Evolutionary conservation across 305 asterid genomes (phyloP).

Genomic region (Salvia sclarea): DNA sequence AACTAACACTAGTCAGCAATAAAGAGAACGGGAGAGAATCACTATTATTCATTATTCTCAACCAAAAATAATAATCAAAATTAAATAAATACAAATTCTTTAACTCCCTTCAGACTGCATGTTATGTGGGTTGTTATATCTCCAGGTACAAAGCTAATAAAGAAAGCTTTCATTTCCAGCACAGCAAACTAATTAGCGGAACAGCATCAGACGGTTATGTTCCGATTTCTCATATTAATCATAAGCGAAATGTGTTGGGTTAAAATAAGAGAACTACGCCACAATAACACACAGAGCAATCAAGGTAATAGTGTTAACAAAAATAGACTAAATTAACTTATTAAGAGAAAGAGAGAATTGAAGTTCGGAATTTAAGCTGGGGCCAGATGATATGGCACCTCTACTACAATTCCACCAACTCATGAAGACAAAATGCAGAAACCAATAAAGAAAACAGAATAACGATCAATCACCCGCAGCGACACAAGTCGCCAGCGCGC

Average conservation of each 20-base stretch:
- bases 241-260: slow-evolving; percentile 1
- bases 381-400: slow-evolving; percentile 2
- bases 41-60: neutral
- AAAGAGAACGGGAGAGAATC: neutral
- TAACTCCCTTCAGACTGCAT: neutral
- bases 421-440: slow-evolving; percentile 9
- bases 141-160: slow-evolving; percentile 10
- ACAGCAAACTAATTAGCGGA: neutral
- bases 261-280: neutral
- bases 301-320: too few relatives aligned
- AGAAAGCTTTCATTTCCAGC: neutral
- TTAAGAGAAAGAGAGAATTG: neutral
- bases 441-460: neutral
- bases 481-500: slow-evolving; percentile 3
- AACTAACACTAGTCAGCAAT: neutral
- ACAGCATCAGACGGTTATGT: slow-evolving; percentile 18
- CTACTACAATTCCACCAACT: slow-evolving; percentile 19
- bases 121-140: slow-evolving; percentile 3
- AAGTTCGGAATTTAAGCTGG: neutral
- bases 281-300: slow-evolving; percentile 3
- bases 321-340: slow-evolving; percentile 3
- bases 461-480: slow-evolving; percentile 14
- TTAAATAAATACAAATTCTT: neutral
- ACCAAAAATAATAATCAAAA: neutral
- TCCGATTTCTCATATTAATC: slow-evolving; percentile 15